Evolutionary conservation across 106 monocot species (phyloP), one percentile per base, ranked within the genome.

Genomic region (Xerophyta viscosa): DNA sequence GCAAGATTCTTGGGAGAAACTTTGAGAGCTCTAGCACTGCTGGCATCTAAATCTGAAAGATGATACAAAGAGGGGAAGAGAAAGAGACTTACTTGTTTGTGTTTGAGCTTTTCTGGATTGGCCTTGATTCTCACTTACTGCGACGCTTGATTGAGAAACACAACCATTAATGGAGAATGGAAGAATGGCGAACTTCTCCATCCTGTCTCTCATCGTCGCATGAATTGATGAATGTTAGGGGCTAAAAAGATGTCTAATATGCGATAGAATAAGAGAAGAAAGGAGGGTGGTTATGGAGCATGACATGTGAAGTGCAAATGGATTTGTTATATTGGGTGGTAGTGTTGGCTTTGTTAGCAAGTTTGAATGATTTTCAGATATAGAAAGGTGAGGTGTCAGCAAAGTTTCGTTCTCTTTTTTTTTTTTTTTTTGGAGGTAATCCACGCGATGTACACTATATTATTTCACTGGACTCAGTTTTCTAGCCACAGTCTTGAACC

Each of bases 121-220:
- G 13, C n/a, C 11, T 33, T 24, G 66, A 28, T 48, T 61, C 13
- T 70, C 66, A 28, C 49, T 18, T n/a, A 87, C 77, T 0, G 61
- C 62, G n/a, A 84, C 57, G 54, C 87, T 84, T 1, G 92, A 83
- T 26, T 77, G 77, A 37, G 87, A 87, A 27, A 71, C 63, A 31
- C 92, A 93, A 37, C 80, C 80, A 2, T n/a, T n/a, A n/a, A 57
- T 42, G 6, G 82, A 86, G 79, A 87, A 92, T 39, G 87, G 82
- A 36, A 87, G 73, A 30, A 65, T 45, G 44, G 61, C 57, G 29
- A 91, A 70, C 62, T 68, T 73, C 65, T 87, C 83, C 62, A 76
- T 78, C 46, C 42, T 24, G 4, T 66, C 57, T 52, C 61, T 76
- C 65, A 70, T 51, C 15, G 53, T 26, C 21, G 48, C 54, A 45